Percentiles rank a stretch among this genome's conserved stretches.
These are phyloP conservation scores for Cichorium intybus DNA, from an alignment of 140 eudicot genomes.

Conservation along the genomic window DNA sequence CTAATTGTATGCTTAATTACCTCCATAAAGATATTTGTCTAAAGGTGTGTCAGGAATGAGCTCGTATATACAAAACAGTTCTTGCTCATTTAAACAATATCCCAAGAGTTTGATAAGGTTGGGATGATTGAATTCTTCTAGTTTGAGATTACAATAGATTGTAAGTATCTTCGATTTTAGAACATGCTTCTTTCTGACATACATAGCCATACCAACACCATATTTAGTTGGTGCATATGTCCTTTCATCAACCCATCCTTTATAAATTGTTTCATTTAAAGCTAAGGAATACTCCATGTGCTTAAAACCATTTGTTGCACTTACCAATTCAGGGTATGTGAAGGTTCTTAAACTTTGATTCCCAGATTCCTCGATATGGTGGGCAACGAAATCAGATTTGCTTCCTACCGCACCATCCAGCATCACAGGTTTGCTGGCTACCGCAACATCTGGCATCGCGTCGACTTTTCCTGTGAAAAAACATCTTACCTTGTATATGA, in stretches of 20 bases:
- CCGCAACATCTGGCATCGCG: too few relatives aligned
- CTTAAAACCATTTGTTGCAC: conserved; percentile 13
- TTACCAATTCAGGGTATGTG: conserved; percentile 17
- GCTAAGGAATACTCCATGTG: background rate
- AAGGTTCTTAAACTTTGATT: background rate
- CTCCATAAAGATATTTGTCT: background rate
- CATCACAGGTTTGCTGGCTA: too few relatives aligned
- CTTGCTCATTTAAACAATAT: conserved; percentile 3
- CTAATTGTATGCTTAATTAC: background rate
- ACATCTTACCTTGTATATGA: background rate
- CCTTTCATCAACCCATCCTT: conserved; percentile 36
- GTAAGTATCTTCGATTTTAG: background rate
- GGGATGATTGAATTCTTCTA: conserved; percentile 12
- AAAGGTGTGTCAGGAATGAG: background rate
- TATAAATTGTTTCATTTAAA: conserved; percentile 4
- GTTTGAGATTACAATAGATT: background rate
- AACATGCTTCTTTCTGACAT: conserved; percentile 10
- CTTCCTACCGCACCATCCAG: background rate
- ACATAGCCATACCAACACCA: conserved; percentile 31
- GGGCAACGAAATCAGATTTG: background rate
- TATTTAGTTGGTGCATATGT: conserved; percentile 26
- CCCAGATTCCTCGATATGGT: background rate
- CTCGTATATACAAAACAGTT: conserved; percentile 6
- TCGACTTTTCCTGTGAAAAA: background rate
- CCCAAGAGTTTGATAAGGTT: conserved; percentile 20